Conservation (phyloP, 139 green algal genomes). For the Pseudopediastrum boryanum region DNA sequence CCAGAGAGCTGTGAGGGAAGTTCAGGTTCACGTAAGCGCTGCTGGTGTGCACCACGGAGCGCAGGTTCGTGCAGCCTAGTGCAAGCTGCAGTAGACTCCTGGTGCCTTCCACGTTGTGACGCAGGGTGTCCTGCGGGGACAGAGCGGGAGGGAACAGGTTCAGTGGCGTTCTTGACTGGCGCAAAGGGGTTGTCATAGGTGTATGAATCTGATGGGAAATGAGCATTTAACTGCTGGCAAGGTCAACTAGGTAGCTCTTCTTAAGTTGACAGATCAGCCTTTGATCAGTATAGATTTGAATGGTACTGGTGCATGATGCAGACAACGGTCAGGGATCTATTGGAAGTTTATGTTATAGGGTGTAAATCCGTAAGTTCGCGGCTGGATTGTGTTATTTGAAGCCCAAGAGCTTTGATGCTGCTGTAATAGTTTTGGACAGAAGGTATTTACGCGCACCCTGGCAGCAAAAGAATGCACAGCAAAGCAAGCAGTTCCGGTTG, state of each 20-base stretch:
- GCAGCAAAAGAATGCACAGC: too few relatives aligned
- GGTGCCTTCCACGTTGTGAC: slow-evolving; percentile 53
- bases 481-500: too few relatives aligned
- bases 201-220: neutral
- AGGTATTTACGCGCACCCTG: too few relatives aligned
- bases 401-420: too few relatives aligned
- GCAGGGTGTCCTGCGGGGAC: slow-evolving; percentile 39
- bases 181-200: too few relatives aligned
- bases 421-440: too few relatives aligned
- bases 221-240: too few relatives aligned
- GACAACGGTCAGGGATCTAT: neutral
- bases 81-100: slow-evolving; percentile 34
- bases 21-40: slow-evolving; percentile 52
- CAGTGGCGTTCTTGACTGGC: too few relatives aligned
- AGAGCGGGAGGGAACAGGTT: neutral
- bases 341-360: too few relatives aligned
- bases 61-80: slow-evolving; percentile 11
- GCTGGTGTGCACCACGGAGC: slow-evolving; percentile 51
- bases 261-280: neutral
- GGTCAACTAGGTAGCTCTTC: neutral
- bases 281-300: neutral
- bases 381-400: too few relatives aligned
- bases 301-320: neutral
- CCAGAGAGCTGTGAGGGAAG: slow-evolving; percentile 34
- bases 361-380: too few relatives aligned